These are phyloP conservation scores for Rachicladosporium sp. DNA, from an alignment of 2,329 filamentous ascomycete genomes.

Conservation along the genomic window DNA sequence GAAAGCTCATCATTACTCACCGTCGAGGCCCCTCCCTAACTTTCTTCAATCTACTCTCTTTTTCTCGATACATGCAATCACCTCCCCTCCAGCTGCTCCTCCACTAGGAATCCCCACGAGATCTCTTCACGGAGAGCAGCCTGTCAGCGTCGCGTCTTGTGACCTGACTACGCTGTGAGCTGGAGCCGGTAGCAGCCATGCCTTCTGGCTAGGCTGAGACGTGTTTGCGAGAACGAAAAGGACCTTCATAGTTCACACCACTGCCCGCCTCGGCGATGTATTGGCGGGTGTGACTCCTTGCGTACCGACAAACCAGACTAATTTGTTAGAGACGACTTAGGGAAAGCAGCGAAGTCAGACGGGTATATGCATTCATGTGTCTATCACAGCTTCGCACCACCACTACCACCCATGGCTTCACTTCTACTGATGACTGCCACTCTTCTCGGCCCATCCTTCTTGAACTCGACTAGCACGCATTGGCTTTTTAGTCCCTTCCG, in stretches of 20 bases:
- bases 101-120: constrained; percentile 14
- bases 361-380: neutral
- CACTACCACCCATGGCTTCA: constrained; percentile 22
- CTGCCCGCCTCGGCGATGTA: constrained; percentile 8
- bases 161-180: constrained; percentile 16
- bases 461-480: constrained; percentile 46
- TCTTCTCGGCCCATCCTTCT: constrained; percentile 43
- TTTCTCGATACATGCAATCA: neutral
- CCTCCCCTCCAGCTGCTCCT: constrained; percentile 17
- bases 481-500: constrained; percentile 41
- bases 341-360: too few species aligned
- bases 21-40: too few species aligned
- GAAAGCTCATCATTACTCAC: too few species aligned
- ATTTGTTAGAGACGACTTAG: too few species aligned
- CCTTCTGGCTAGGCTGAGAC: constrained; percentile 3
- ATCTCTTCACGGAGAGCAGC: constrained; percentile 19
- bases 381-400: constrained; percentile 4
- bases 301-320: constrained; percentile 21
- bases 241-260: constrained; percentile 24
- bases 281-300: constrained; percentile 22
- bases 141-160: constrained; percentile 18
- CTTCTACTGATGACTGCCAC: constrained; percentile 37
- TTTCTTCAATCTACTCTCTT: neutral
- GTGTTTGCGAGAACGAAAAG: constrained; percentile 17
- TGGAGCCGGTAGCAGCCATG: constrained; percentile 11